Evolutionary conservation across 2,329 filamentous ascomycete species (phyloP).

Genomic region (Talaromyces amestolkiae): DNA sequence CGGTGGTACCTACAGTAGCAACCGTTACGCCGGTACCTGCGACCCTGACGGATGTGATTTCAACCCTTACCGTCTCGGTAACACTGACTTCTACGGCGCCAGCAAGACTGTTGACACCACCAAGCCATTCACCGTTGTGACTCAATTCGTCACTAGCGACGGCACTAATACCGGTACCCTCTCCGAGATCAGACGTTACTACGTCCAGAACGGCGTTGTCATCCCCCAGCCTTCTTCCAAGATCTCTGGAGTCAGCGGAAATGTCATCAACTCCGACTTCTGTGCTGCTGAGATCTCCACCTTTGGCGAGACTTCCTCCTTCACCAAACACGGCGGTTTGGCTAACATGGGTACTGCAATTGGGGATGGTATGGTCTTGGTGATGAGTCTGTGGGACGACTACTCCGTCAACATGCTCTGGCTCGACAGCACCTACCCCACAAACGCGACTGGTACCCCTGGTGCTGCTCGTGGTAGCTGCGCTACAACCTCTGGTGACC

Average conservation of each 20-base stretch:
- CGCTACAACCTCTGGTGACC: conserved; percentile 52
- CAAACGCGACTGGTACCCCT: conserved; percentile 40
- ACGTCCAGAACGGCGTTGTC: conserved; percentile 61
- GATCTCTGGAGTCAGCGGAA: conserved; percentile 49
- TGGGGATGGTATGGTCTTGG: conserved; percentile 60
- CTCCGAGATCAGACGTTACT: conserved; percentile 62
- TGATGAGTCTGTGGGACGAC: conserved; percentile 63
- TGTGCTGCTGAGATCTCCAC: conserved; percentile 57
- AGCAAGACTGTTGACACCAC: conserved; percentile 59
- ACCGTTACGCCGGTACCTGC: conserved; percentile 62
- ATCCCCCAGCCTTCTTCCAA: conserved; percentile 55
- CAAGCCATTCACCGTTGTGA: conserved; percentile 63
- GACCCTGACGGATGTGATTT: conserved; percentile 70
- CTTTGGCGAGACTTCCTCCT: conserved; percentile 56
- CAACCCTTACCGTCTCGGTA: conserved; percentile 66
- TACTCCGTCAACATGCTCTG: conserved; percentile 69
- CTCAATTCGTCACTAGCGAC: conserved; percentile 60
- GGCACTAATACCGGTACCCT: conserved; percentile 58
- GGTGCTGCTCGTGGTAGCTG: conserved; percentile 58
- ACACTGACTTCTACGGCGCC: conserved; percentile 62
- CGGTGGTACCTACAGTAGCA: conserved; percentile 52
- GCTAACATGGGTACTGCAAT: conserved; percentile 56
- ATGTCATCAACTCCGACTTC: conserved; percentile 57
- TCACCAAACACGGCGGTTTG: conserved; percentile 57
- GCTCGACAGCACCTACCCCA: conserved; percentile 67